Evolutionary conservation across 768 basidiomycete genomes (phyloP), one percentile per base, ranked within the genome.

Genomic region (Trametes gibbosa): DNA sequence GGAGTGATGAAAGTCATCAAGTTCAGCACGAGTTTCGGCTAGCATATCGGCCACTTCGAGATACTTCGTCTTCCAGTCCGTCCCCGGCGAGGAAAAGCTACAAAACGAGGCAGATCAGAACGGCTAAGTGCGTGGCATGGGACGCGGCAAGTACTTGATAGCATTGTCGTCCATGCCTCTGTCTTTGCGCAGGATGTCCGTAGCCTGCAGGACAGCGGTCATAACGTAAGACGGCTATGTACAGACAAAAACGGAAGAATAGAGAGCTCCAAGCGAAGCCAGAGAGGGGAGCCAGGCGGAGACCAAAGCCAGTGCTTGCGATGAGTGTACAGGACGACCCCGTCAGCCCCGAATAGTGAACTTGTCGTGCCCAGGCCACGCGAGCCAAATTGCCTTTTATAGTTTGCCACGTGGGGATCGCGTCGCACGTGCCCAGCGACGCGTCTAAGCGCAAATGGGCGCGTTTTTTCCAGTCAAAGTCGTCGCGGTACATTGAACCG

Each of bases 1-100:
- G 62, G 90, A 86, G 65, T 86, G 79, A 67, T 92, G 88, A 71
- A 93, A 93, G 68, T 95, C 90, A 69, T 89, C 86, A 50, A 96
- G 86, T 73, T 95, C 93, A 12, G 84, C 79, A 59, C 89, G 84
- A 34, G 93, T 92, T 72, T 94, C 90, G 32, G 84, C 71, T 64
- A 95, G 81, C 84, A 93, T 90, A 62, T 92, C 88, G 50, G 86
- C 84, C 52, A 89, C 87, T 74, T 91, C 90, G 73, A 85, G 81
- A 71, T 90, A 91, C 72, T 90, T 91, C 63, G 81, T 73, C 63
- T 83, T 86, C 90, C 90, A 92, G 69, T 92, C 88, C 21, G 81
- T 79, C 49, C 77, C 72, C 35, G 81, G 72, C 51, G 80, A 72
- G 47, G 77, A 72, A 42, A 81, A 78, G 71, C 82, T 86, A 64